Conservation (phyloP, 495 filamentous ascomycete species). For the Astrothelium macrocarpum region DNA sequence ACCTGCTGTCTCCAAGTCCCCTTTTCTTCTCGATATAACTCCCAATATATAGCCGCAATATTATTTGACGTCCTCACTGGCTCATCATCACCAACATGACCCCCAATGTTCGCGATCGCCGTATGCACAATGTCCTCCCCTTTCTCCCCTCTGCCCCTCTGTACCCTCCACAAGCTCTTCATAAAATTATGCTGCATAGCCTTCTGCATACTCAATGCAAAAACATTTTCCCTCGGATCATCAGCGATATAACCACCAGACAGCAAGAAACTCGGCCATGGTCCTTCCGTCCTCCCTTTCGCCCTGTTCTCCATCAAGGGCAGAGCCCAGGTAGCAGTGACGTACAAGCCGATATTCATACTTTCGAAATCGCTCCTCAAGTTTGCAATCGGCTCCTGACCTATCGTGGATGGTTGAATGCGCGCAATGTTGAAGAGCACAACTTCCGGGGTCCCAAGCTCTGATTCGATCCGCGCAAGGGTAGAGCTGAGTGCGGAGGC, state of each 20-base stretch:
- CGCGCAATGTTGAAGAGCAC: constrained; percentile 20
- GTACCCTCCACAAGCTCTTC: constrained; percentile 11
- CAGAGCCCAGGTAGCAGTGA: constrained; percentile 1
- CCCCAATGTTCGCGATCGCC: constrained; percentile 17
- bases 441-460: constrained; percentile 17
- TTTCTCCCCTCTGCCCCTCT: neutral
- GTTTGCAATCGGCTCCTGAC: constrained; percentile 11
- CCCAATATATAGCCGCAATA: constrained; percentile 17
- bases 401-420: constrained; percentile 11
- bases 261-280: constrained; percentile 14
- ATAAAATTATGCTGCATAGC: constrained; percentile 18
- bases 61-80: constrained; percentile 12
- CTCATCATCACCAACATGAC: constrained; percentile 18
- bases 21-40: constrained; percentile 12
- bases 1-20: constrained; percentile 1
- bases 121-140: constrained; percentile 13
- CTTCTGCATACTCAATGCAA: constrained; percentile 15
- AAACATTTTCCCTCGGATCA: neutral
- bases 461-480: constrained; percentile 13
- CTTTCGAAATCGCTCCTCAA: constrained; percentile 14
- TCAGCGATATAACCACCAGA: constrained; percentile 4
- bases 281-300: constrained; percentile 4
- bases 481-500: constrained; percentile 10
- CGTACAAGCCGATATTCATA: neutral
- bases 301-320: neutral